Percentiles rank a stretch among this genome's conserved stretches.
phyloP scores from a whole-genome alignment of 345 rosid genomes.

The Citrus maxima region DNA sequence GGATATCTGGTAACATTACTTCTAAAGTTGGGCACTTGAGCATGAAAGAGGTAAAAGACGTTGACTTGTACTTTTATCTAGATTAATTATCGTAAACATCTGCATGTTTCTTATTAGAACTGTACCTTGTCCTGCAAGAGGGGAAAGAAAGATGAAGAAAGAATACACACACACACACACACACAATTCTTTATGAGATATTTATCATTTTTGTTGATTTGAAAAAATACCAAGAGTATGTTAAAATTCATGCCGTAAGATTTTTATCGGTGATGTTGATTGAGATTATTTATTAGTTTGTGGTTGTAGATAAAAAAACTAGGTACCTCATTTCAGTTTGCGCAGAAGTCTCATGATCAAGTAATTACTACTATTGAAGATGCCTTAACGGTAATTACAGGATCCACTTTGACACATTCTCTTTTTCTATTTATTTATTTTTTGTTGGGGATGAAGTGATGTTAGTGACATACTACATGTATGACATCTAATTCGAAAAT shows the following conservation, averaged over 20 bases:
- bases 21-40: slow-evolving; percentile 69
- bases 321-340: slow-evolving; percentile 32
- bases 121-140: neutral
- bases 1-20: slow-evolving; percentile 65
- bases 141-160: neutral
- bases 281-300: slow-evolving; percentile 30
- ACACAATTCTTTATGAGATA: neutral
- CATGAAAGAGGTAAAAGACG: slow-evolving; percentile 65
- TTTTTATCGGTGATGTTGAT: slow-evolving; percentile 15
- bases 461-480: neutral
- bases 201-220: slow-evolving; percentile 23
- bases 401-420: neutral
- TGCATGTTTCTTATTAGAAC: neutral
- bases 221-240: neutral
- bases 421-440: neutral
- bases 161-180: neutral
- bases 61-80: neutral
- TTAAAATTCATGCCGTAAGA: neutral
- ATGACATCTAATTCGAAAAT: neutral
- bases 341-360: slow-evolving; percentile 32
- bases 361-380: slow-evolving; percentile 70
- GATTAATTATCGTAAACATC: neutral
- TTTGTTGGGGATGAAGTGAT: neutral
- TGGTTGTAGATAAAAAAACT: slow-evolving; percentile 64
- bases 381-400: slow-evolving; percentile 62